A percentile compares a stretch with the other conserved stretches of the same genome.
Conservation (phyloP, 2,329 filamentous ascomycete genomes). For the Chrysosporium queenslandicum region DNA sequence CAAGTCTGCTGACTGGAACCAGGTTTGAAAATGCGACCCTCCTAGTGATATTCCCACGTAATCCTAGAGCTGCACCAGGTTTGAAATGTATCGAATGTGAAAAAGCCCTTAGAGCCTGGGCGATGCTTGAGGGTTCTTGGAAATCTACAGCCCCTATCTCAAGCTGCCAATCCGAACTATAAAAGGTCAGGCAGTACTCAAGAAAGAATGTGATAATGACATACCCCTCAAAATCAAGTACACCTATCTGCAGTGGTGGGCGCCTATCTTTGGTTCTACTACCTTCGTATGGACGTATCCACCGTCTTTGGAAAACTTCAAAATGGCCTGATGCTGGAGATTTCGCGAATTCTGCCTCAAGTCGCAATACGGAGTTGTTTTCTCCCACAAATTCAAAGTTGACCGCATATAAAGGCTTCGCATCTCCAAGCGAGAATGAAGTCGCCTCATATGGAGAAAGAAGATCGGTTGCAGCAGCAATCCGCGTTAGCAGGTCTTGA, state of each 20-base stretch:
- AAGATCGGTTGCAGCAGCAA: slow-evolving; percentile 23
- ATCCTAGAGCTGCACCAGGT: slow-evolving; percentile 17
- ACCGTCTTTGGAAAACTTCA: slow-evolving; percentile 29
- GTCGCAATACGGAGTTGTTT: slow-evolving; percentile 26
- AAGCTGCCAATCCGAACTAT: slow-evolving; percentile 34
- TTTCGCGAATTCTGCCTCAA: slow-evolving; percentile 31
- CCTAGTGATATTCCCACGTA: slow-evolving; percentile 22
- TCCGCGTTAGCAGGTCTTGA: slow-evolving; percentile 24
- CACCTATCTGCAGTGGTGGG: slow-evolving; percentile 28
- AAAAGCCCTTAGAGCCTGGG: slow-evolving; percentile 24
- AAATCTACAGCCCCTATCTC: slow-evolving; percentile 35
- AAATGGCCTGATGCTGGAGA: slow-evolving; percentile 25
- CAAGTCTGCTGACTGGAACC: slow-evolving; percentile 25
- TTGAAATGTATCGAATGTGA: slow-evolving; percentile 25
- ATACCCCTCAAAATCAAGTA: slow-evolving; percentile 32
- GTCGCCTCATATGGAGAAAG: slow-evolving; percentile 23
- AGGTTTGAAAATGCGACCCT: slow-evolving; percentile 25
- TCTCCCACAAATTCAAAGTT: slow-evolving; percentile 33
- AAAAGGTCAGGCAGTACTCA: slow-evolving; percentile 6
- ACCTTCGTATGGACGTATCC: slow-evolving; percentile 25
- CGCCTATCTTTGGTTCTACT: slow-evolving; percentile 20
- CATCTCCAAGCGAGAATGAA: slow-evolving; percentile 19
- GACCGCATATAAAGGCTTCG: slow-evolving; percentile 30
- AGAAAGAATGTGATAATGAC: background rate
- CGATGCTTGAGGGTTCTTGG: slow-evolving; percentile 23